phyloP scores from a whole-genome alignment of 1,139 yeast species.

The Saccharomyces uvarum region DNA sequence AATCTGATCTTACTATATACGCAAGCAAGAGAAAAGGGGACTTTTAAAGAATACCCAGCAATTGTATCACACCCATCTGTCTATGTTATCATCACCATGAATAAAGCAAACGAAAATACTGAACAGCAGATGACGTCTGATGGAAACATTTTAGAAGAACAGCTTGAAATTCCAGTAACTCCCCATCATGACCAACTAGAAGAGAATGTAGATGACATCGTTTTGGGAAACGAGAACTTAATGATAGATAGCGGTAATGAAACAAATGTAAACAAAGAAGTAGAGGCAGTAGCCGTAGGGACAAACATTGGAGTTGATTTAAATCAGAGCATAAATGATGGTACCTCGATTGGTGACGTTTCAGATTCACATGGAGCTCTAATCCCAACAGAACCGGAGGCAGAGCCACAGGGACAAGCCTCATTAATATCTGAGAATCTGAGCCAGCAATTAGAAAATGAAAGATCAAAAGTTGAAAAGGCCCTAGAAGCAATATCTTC shows the following conservation, averaged over 20 bases:
- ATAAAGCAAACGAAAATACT: neutral
- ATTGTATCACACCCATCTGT: neutral
- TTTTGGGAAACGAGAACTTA: neutral
- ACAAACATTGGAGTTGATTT: neutral
- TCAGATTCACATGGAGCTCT: neutral
- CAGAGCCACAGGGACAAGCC: constrained; percentile 45
- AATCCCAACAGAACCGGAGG: neutral
- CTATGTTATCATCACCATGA: neutral
- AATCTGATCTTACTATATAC: neutral
- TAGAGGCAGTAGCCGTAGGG: neutral
- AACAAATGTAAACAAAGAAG: neutral
- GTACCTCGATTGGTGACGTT: neutral
- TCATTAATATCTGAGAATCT: constrained; percentile 37
- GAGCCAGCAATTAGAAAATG: constrained; percentile 2
- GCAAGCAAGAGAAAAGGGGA: neutral
- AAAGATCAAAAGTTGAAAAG: constrained; percentile 5
- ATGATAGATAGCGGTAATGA: neutral
- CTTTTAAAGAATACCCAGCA: neutral
- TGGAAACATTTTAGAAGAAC: neutral
- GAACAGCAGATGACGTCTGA: neutral
- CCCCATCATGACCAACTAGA: neutral
- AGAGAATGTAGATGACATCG: neutral
- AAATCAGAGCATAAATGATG: neutral
- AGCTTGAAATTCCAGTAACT: neutral
- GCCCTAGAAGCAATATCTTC: constrained; percentile 4